Evolutionary conservation across 2,329 filamentous ascomycete species (phyloP).

Genomic region (Monosporascus sp.): DNA sequence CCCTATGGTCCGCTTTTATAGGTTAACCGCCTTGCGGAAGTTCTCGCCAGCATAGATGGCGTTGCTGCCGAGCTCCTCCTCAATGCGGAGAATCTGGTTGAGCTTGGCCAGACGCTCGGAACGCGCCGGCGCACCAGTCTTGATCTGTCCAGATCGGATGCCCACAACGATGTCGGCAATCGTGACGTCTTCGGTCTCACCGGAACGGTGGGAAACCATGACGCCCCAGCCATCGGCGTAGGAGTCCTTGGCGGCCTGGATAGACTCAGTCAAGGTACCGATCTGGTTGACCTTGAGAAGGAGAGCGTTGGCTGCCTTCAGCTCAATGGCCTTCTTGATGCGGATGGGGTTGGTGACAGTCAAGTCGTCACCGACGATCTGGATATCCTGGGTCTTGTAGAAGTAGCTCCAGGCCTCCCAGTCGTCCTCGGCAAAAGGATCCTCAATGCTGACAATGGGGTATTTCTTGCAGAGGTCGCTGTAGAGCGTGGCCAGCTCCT

Average conservation of each 20-base stretch:
- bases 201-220: constrained; percentile 99
- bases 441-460: constrained; percentile 97
- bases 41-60: constrained; percentile 87
- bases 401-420: constrained; percentile 99
- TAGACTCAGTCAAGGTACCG: constrained; percentile 95
- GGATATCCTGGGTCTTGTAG: constrained; percentile 97
- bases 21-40: constrained; percentile 86
- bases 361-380: constrained; percentile 97
- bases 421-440: constrained; percentile 99
- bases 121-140: constrained; percentile 92
- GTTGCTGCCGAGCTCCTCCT: constrained; percentile 93
- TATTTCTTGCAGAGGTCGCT: constrained; percentile 85
- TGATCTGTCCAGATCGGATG: constrained; percentile 96
- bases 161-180: constrained; percentile 97
- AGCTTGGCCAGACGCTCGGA: constrained; percentile 99
- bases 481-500: constrained; percentile 92
- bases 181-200: constrained; percentile 99
- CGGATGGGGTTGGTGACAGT: constrained; percentile 98
- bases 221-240: constrained; percentile 95
- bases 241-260: constrained; percentile 98
- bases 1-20: constrained; percentile 49
- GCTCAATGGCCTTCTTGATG: constrained; percentile 99
- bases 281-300: constrained; percentile 99
- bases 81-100: constrained; percentile 99
- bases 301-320: constrained; percentile 97